These are phyloP conservation scores for Lepraria neglecta DNA, from an alignment of 495 filamentous ascomycete genomes.

Conservation along the genomic window DNA sequence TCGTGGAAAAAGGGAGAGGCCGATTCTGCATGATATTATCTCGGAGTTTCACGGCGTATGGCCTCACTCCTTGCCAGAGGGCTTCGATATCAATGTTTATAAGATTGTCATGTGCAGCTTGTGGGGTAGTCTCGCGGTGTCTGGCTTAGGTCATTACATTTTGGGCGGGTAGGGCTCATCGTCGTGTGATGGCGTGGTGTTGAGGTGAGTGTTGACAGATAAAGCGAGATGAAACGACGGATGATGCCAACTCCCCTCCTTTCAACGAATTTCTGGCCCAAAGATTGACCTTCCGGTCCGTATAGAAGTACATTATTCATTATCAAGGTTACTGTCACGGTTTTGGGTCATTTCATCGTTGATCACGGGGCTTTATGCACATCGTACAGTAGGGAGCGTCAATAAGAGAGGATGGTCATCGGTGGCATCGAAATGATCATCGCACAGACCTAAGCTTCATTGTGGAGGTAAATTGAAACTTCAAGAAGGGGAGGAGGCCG, in stretches of 20 bases:
- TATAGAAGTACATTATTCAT: not conserved
- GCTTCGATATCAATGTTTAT: conserved; percentile 7
- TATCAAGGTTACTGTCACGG: not conserved
- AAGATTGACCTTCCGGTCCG: too few species aligned
- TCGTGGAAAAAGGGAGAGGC: not conserved
- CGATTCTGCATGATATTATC: conserved; percentile 15
- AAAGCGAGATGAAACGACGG: not conserved
- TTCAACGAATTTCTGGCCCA: not conserved
- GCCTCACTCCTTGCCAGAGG: conserved; percentile 18
- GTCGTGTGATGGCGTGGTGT: not conserved
- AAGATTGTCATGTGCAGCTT: not conserved
- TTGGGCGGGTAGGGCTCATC: not conserved
- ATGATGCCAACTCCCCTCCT: not conserved
- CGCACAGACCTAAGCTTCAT: too few species aligned
- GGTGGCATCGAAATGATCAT: too few species aligned
- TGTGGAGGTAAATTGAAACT: too few species aligned
- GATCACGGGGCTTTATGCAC: too few species aligned
- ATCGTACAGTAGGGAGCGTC: not conserved
- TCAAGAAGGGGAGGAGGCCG: too few species aligned
- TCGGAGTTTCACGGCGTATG: conserved; percentile 18
- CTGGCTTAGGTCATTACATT: not conserved
- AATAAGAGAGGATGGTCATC: not conserved
- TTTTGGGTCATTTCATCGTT: not conserved
- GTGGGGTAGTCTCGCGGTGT: not conserved
- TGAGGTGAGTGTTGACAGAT: conserved; percentile 9